These are phyloP conservation scores for Bacidia gigantensis DNA, from an alignment of 495 filamentous ascomycete genomes.

Conservation along the genomic window DNA sequence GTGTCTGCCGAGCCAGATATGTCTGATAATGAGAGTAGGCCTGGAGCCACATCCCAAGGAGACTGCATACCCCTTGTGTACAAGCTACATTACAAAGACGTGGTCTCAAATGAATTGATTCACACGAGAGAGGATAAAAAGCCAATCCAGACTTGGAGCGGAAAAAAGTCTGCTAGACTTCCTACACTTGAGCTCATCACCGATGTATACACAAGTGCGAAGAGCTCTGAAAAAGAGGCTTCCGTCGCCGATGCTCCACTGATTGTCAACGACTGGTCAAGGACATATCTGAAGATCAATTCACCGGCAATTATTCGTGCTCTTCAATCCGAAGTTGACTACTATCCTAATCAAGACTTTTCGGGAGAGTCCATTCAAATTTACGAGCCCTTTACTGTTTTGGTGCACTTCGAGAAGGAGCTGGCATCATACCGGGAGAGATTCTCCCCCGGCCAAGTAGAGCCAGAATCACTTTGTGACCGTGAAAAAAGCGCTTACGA, in stretches of 20 bases:
- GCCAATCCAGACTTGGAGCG: neutral
- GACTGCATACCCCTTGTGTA: neutral
- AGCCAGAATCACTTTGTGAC: constrained; percentile 1
- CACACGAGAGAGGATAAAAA: neutral
- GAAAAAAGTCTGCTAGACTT: neutral
- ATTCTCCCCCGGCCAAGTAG: constrained; percentile 8
- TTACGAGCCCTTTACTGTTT: constrained; percentile 15
- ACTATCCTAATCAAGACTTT: constrained; percentile 15
- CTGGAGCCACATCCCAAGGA: neutral
- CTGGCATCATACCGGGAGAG: constrained; percentile 14
- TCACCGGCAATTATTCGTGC: constrained; percentile 1
- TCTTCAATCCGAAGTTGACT: constrained; percentile 11
- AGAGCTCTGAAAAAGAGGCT: neutral
- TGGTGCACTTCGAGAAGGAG: constrained; percentile 20
- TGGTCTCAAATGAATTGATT: neutral
- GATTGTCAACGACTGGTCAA: neutral
- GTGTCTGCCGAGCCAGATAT: too few species aligned
- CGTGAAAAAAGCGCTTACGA: constrained; percentile 15
- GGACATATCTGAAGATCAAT: constrained; percentile 3
- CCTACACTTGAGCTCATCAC: neutral
- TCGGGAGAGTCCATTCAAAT: constrained; percentile 12
- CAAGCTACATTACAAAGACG: neutral
- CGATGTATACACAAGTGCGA: neutral
- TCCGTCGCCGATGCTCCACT: neutral
- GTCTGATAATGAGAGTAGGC: neutral